Base-by-base conservation (phyloP, 1,284 basidiomycete species). In the Coriolopsis trogii region DNA sequence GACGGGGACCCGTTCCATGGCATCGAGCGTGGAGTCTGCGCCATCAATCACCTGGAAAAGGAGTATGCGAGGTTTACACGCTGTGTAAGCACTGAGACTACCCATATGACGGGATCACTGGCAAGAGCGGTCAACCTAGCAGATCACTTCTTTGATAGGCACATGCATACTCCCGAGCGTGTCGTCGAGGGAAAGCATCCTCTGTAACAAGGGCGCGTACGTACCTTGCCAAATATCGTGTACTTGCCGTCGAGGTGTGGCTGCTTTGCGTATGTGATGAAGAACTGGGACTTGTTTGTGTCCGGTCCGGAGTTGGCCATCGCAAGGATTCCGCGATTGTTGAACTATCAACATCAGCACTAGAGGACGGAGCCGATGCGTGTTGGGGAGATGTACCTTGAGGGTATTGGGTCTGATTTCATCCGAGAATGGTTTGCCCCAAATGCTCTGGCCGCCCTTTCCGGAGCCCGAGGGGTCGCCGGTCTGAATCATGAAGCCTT, bases 241-340 rank as follows among this genome's bases (percentile, higher is more conserved):
- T 97, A 96, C 71, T 97, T 97, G 51, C 87, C 87, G 67, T 98
- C 94, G 20, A 98, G 81, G 66, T 96, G 94, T 1, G 90, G 73
- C 64, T 97, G 94, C 66, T 97, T 97, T 0, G 88, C 77, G 67
- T 96, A 98, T 2, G 93, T 89, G 67, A 98, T 86, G 73, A 97
- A 96, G 74, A 97, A 96, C 72, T 96, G 89, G 3, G 92, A 93
- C 72, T 96, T 97, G 76, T 97, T 98, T 18, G 90, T 87, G 69
- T 96, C 91, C 20, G 89, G 89, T 0, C 95, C 95, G 4, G 90
- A 88, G 70, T 98, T 98, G 45, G 95, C 95, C 93, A 98, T 97
- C 21, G 95, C 95, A n/a, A 97, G 86, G 58, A 97, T 81, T 16
- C 95, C 95, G 58, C 95, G 84, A 47, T 85, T 78, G 71, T 97